These are phyloP conservation scores for Turritis glabra DNA, from an alignment of 345 rosid species.

Conservation along the genomic window DNA sequence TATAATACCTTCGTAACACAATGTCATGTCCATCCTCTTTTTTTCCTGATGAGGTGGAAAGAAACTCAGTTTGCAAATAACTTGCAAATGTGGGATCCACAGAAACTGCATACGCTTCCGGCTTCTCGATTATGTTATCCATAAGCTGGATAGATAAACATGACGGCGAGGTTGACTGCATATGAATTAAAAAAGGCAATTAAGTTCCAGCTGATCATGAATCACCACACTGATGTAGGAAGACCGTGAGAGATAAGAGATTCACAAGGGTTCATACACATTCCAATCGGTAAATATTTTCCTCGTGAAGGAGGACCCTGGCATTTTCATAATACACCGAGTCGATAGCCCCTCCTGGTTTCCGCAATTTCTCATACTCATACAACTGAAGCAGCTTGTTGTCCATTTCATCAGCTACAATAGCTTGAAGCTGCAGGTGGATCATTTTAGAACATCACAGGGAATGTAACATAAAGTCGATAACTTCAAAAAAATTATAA, in stretches of 20 bases:
- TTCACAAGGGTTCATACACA: slow-evolving; percentile 50
- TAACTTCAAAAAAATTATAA: not conserved
- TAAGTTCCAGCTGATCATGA: not conserved
- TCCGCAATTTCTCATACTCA: slow-evolving; percentile 83
- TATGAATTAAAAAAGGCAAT: not conserved
- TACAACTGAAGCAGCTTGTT: slow-evolving; percentile 79
- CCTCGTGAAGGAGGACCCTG: slow-evolving; percentile 84
- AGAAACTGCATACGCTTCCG: slow-evolving; percentile 80
- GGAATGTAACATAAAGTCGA: slow-evolving; percentile 3
- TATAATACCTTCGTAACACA: slow-evolving; percentile 24
- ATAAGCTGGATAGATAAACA: slow-evolving; percentile 72
- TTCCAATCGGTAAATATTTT: slow-evolving; percentile 80
- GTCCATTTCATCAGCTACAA: slow-evolving; percentile 88
- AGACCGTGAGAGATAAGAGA: slow-evolving; percentile 6
- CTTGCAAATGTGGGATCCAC: slow-evolving; percentile 83
- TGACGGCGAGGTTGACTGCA: slow-evolving; percentile 68
- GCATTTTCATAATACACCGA: slow-evolving; percentile 81
- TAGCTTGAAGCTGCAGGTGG: slow-evolving; percentile 81
- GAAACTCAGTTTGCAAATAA: slow-evolving; percentile 58
- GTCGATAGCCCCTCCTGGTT: slow-evolving; percentile 53
- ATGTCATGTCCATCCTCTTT: slow-evolving; percentile 17
- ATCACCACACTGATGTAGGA: not conserved
- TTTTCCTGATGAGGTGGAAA: slow-evolving; percentile 21
- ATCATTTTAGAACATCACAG: slow-evolving; percentile 19
- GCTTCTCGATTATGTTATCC: slow-evolving; percentile 78